Conservation (phyloP, 1,284 basidiomycete species). For the Moesziomyces globuligerus region DNA sequence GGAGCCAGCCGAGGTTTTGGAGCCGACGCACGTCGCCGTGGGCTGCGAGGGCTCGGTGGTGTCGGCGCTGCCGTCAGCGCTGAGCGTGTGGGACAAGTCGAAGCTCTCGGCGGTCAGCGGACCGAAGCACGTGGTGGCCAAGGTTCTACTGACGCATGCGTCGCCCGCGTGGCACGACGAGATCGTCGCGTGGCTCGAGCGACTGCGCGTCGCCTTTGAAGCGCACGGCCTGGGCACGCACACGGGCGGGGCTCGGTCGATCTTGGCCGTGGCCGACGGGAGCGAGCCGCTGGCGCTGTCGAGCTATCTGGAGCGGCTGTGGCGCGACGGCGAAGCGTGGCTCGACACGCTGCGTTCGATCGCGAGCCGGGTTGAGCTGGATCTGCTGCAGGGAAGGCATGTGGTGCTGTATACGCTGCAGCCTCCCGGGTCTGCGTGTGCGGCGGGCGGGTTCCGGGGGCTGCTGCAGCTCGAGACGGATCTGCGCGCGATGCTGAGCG, state of each 20-base stretch:
- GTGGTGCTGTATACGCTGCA: slow-evolving; percentile 51
- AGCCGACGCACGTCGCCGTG: slow-evolving; percentile 44
- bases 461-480: slow-evolving; percentile 40
- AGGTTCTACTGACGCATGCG: slow-evolving; percentile 43
- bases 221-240: slow-evolving; percentile 51
- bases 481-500: slow-evolving; percentile 33
- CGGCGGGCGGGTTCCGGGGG: slow-evolving; percentile 18
- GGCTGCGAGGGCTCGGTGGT: slow-evolving; percentile 56
- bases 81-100: slow-evolving; percentile 62
- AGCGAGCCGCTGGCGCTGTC: slow-evolving; percentile 28
- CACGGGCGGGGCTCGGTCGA: slow-evolving; percentile 13
- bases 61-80: slow-evolving; percentile 43
- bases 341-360: slow-evolving; percentile 45
- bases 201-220: slow-evolving; percentile 38
- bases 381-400: slow-evolving; percentile 42
- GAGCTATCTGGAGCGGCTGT: slow-evolving; percentile 36
- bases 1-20: slow-evolving; percentile 32
- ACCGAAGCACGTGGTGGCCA: slow-evolving; percentile 47
- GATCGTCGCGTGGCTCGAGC: slow-evolving; percentile 46
- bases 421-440: slow-evolving; percentile 20
- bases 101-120: slow-evolving; percentile 53
- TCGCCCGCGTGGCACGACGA: slow-evolving; percentile 44
- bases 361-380: slow-evolving; percentile 25
- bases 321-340: slow-evolving; percentile 38
- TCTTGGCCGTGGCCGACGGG: slow-evolving; percentile 36